A percentile compares a stretch with the other conserved stretches of the same genome.
Conservation (phyloP, 2,329 filamentous ascomycete species). For the Chaetomium globosum region DNA sequence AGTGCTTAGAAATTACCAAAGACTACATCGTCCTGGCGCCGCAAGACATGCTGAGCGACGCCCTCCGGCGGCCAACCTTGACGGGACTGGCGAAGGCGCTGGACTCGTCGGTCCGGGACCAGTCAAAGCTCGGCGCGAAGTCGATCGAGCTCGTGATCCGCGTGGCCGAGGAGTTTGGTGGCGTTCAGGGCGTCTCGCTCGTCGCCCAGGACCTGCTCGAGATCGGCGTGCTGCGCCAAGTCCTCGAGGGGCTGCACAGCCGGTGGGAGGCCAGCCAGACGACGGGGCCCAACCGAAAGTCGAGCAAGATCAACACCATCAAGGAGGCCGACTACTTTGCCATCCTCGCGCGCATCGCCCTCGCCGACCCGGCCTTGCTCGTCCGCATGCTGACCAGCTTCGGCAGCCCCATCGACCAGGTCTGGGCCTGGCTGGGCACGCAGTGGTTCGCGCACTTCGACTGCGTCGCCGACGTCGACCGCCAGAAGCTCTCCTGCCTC, state of each 20-base stretch:
- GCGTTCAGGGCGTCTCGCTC: conserved; percentile 61
- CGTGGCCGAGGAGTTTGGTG: conserved; percentile 63
- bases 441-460: conserved; percentile 73
- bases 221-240: conserved; percentile 62
- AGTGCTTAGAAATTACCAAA: conserved; percentile 66
- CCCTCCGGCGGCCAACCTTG: conserved; percentile 54
- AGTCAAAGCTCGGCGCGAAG: conserved; percentile 59
- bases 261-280: conserved; percentile 76
- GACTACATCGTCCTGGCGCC: conserved; percentile 72
- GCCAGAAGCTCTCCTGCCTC: conserved; percentile 72
- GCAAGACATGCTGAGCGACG: conserved; percentile 63
- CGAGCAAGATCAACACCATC: conserved; percentile 69
- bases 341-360: conserved; percentile 75
- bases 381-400: conserved; percentile 57
- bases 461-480: conserved; percentile 64
- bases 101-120: conserved; percentile 59
- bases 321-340: conserved; percentile 84
- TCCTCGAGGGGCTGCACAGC: conserved; percentile 68
- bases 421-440: conserved; percentile 61
- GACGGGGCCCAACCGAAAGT: conserved; percentile 74
- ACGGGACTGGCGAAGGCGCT: conserved; percentile 55
- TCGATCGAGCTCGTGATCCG: conserved; percentile 68
- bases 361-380: conserved; percentile 72
- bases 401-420: conserved; percentile 49
- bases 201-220: conserved; percentile 67